phyloP scores from a whole-genome alignment of 2,329 filamentous ascomycete species.

The Lojkania enalia region DNA sequence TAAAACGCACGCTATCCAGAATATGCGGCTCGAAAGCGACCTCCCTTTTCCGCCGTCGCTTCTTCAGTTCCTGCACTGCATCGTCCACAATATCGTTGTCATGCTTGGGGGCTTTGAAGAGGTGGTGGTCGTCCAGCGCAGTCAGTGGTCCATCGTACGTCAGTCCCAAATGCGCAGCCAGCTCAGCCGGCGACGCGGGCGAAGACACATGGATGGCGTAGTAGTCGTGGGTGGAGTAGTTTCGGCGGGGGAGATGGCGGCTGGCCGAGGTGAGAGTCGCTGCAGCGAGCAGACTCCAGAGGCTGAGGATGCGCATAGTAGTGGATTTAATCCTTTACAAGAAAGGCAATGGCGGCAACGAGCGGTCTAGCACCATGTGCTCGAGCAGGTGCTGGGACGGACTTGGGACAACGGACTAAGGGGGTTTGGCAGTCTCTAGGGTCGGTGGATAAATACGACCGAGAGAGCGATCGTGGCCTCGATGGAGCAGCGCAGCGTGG shows the following conservation, averaged over 20 bases:
- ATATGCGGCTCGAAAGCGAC: constrained; percentile 53
- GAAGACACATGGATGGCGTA: constrained; percentile 85
- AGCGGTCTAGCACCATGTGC: background rate
- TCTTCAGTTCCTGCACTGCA: constrained; percentile 56
- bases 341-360: background rate
- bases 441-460: no score
- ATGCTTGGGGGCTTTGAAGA: constrained; percentile 72
- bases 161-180: constrained; percentile 75
- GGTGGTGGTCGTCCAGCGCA: constrained; percentile 77
- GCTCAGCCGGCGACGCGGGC: constrained; percentile 64
- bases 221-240: constrained; percentile 84
- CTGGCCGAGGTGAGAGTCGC: constrained; percentile 36
- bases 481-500: background rate
- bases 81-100: constrained; percentile 59
- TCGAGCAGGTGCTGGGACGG: background rate
- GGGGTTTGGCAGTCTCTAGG: background rate
- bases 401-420: background rate
- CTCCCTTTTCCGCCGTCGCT: constrained; percentile 65
- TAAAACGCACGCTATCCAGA: constrained; percentile 74
- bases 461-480: background rate
- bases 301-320: constrained; percentile 50
- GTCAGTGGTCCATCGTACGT: constrained; percentile 80
- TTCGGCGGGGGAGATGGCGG: constrained; percentile 57
- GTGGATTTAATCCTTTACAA: no score
- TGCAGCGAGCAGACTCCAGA: constrained; percentile 47